Conservation (phyloP, 2,329 filamentous ascomycete species). For the Ceratocystis eucalypticola region DNA sequence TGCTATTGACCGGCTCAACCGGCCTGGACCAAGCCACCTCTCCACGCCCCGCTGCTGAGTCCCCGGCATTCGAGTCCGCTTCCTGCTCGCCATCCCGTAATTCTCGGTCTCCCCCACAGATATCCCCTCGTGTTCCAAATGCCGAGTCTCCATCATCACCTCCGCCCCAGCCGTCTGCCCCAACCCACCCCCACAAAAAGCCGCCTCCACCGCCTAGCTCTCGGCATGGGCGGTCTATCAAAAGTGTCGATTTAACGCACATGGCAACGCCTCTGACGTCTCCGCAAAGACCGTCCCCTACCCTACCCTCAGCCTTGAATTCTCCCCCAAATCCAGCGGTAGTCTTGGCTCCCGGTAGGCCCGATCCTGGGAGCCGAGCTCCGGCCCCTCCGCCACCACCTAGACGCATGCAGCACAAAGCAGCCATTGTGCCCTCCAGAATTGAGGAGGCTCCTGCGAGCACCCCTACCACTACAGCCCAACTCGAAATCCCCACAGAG, state of each 20-base stretch:
- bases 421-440: neutral
- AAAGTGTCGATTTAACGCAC: constrained; percentile 33
- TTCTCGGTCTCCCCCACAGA: neutral
- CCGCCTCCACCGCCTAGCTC: constrained; percentile 62
- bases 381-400: constrained; percentile 6
- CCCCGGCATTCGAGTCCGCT: neutral
- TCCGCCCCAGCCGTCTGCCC: neutral
- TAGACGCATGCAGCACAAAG: constrained; percentile 18
- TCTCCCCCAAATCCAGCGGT: constrained; percentile 22
- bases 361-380: constrained; percentile 26
- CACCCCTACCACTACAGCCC: neutral
- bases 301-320: neutral
- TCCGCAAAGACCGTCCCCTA: neutral
- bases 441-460: neutral
- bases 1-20: constrained; percentile 60
- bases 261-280: neutral
- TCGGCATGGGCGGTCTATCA: constrained; percentile 64
- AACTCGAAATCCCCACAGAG: neutral
- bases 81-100: neutral
- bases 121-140: neutral
- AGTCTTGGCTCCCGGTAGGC: constrained; percentile 30
- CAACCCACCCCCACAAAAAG: constrained; percentile 36
- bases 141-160: neutral
- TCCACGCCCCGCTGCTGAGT: neutral
- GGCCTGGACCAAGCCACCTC: constrained; percentile 25